Conservation (phyloP, 2,329 filamentous ascomycete genomes). For the Ceratocystis huliohia region DNA sequence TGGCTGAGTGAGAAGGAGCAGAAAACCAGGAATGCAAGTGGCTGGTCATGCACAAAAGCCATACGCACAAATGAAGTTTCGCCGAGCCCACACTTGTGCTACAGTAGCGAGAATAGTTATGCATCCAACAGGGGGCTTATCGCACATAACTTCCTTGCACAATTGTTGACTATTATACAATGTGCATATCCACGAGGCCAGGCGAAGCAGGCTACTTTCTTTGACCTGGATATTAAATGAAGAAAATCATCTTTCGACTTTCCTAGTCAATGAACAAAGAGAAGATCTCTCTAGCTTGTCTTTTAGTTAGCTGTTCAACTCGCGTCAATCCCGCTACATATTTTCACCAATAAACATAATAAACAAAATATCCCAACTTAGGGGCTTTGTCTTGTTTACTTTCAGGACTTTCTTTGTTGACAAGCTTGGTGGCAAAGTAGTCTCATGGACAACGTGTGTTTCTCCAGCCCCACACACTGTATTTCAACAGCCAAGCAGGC, state of each 20-base stretch:
- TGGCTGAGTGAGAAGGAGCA: neutral
- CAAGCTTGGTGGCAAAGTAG: conserved; percentile 1
- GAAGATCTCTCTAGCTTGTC: neutral
- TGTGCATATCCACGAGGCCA: neutral
- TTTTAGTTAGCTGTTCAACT: neutral
- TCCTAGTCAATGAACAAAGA: neutral
- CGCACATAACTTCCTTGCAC: neutral
- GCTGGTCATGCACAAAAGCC: conserved; percentile 15
- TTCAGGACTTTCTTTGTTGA: neutral
- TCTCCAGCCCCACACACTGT: neutral
- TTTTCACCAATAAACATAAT: too few species aligned
- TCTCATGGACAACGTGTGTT: neutral
- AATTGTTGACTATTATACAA: neutral
- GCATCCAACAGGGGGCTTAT: neutral
- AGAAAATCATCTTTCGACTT: neutral
- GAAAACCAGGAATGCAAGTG: conserved; percentile 14
- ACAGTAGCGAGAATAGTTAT: neutral
- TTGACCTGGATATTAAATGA: neutral
- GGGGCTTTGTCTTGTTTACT: neutral
- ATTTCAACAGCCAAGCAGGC: neutral
- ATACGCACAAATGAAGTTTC: neutral
- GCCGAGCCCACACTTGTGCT: neutral
- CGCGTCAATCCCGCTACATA: too few species aligned
- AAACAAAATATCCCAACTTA: too few species aligned
- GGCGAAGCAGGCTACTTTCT: neutral